Base-by-base conservation (phyloP, 2,329 filamentous ascomycete genomes). In the Fusarium goolgardi region DNA sequence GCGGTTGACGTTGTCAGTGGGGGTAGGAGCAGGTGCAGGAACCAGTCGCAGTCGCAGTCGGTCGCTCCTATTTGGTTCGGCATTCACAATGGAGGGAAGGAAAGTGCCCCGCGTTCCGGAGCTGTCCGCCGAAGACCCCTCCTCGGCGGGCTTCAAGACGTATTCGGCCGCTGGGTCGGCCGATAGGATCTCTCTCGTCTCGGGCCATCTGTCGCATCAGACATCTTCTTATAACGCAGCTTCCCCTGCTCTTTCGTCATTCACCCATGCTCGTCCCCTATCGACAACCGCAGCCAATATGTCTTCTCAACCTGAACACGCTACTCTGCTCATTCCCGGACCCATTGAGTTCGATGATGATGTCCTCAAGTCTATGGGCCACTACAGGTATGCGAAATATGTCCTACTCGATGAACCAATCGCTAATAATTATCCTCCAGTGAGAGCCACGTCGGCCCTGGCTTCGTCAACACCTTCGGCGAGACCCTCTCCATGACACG, bases 291-390 rank as follows among this genome's bases (percentile, higher is more conserved):
- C 59, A 39, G 65, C 75, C 76, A 83, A 76, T 55, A 90, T 90
- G 88, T 89, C 87, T 71, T 84, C 83, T 62, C 88, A 90, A 73
- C 83, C 86, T 56, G 79, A 83, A 51, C 88, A 90, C 76, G 81
- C 88, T 43, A 90, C 95, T 57, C 85, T 99, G 81, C 89, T 99
- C 82, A 98, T 99, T 77, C 96, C 96, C 50, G 96, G 96, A 69
- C 96, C 96, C 76, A 97, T 98, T 80, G 95, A 98, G 83, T 97
- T 97, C 78, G 95, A 97, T 79, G 95, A 98, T 95, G 94, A 90
- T 47, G 95, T 98, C 64, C 88, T 97, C 53, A 88, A 94, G 80
- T 93, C 94, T 65, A 97, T 97, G 95, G 91, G 91, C 84, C 94
- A 97, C 82, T 97, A 91, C 83, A 95, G 92, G 91, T 81, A 56